phyloP scores from a whole-genome alignment of 208 protist genomes.

The Leptomonas seymouri region DNA sequence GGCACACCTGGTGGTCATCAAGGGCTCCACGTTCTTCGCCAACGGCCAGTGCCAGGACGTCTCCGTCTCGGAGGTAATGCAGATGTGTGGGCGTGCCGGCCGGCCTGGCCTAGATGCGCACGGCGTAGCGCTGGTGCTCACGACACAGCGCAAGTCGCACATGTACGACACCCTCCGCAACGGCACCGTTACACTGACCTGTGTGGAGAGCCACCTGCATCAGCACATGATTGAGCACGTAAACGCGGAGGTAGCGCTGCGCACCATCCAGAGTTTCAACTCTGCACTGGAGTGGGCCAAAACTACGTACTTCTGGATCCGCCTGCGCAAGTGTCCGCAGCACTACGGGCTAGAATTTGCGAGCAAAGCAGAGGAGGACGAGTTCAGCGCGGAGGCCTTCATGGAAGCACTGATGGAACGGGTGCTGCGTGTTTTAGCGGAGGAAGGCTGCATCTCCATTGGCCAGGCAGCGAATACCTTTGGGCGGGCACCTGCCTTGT shows the following conservation, averaged over 20 bases:
- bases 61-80: conserved; percentile 97
- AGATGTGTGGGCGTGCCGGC: conserved; percentile 98
- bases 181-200: conserved; percentile 34
- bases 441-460: conserved; percentile 54
- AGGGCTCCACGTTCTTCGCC: conserved; percentile 99
- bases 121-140: conserved; percentile 91
- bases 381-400: conserved; percentile 61
- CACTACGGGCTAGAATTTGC: conserved; percentile 80
- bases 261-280: conserved; percentile 81
- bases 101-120: conserved; percentile 84
- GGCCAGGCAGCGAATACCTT: conserved; percentile 1
- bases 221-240: conserved; percentile 93
- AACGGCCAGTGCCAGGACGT: conserved; percentile 93
- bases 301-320: conserved; percentile 93
- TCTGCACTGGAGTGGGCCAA: conserved; percentile 85
- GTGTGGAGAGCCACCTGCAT: conserved; percentile 83
- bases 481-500: neutral
- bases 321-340: conserved; percentile 59
- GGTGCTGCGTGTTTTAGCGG: conserved; percentile 57
- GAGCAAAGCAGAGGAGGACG: conserved; percentile 40
- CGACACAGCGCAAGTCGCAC: conserved; percentile 53
- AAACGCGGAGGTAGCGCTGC: conserved; percentile 93
- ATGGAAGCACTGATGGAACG: conserved; percentile 66
- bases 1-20: conserved; percentile 92
- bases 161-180: conserved; percentile 66